Evolutionary conservation across 805 yeast species (phyloP), one percentile per base, ranked within the genome.

Genomic region (Citeromyces nyonsensis): DNA sequence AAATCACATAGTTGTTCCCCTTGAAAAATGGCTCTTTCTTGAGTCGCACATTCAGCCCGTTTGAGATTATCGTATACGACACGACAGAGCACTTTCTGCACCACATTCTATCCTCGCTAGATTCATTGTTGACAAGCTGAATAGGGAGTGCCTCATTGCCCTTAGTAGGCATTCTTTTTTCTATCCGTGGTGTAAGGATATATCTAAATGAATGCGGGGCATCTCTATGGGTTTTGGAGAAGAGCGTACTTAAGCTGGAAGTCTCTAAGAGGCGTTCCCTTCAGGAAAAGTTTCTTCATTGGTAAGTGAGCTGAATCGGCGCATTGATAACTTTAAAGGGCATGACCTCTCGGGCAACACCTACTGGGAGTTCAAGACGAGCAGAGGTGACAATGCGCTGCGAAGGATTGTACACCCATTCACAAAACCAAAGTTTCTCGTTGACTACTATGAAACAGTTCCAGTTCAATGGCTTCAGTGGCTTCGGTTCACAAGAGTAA

Each of bases 271-370:
- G 64, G 58, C 31, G 61, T 81, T 4, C 93, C 93, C 0, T 73
- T 79, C 48, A 62, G 93, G 26, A 63, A 63, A 34, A 65, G 61
- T 45, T 81, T 73, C 57, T 79, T 81, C 42, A 61, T 74, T 9
- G 67, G 67, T 41, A 37, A 24, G 43, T 36, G 15, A 10, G 2
- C 7, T 12, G 22, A 18, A 5, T 18, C 22, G 7, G 22, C 7
- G 7, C 7, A 7, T 5, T 18, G 22, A 18, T 18, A 18, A 18
- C 22, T 80, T 81, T 42, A 61, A 74, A 7, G 81, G 84, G 2
- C 81, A 79, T 45, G 94, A 82, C 45, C 58, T 83, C n/a, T 73
- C 71, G 26, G 94, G 91, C 3, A 82, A 82, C 49, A 73, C 88
- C 2, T 82, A 76, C 54, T 82, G 94, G 94, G 94, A 82, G 48